phyloP scores from a whole-genome alignment of 2,329 filamentous ascomycete species.

The Fusarium keratoplasticum region DNA sequence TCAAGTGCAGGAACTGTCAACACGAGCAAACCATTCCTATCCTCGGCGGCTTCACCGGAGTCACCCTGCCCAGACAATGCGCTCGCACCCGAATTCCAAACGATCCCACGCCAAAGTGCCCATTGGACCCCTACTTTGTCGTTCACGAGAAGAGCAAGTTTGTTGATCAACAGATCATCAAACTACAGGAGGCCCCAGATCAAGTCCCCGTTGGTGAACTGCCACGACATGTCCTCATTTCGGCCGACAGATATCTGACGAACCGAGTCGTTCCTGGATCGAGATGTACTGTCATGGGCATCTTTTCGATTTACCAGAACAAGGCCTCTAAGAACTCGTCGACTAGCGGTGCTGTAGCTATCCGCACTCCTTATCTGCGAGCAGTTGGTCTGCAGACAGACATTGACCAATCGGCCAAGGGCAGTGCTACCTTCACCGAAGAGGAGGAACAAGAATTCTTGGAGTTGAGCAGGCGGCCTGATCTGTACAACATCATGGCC shows the following conservation, averaged over 20 bases:
- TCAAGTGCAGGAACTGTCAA: conserved; percentile 90
- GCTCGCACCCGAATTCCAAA: conserved; percentile 71
- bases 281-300: conserved; percentile 93
- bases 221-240: conserved; percentile 93
- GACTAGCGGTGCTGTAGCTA: conserved; percentile 85
- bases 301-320: conserved; percentile 97
- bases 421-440: conserved; percentile 85
- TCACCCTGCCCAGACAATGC: conserved; percentile 86
- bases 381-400: conserved; percentile 94
- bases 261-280: conserved; percentile 97
- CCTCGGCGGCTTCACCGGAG: conserved; percentile 86
- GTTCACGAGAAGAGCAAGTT: conserved; percentile 94
- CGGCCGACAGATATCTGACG: conserved; percentile 94
- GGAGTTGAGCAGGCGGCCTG: conserved; percentile 88
- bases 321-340: conserved; percentile 85
- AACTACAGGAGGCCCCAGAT: conserved; percentile 96
- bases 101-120: conserved; percentile 80
- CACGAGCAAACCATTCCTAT: conserved; percentile 78
- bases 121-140: conserved; percentile 95
- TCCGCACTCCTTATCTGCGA: conserved; percentile 93
- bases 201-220: conserved; percentile 97
- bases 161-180: conserved; percentile 97
- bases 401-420: conserved; percentile 88
- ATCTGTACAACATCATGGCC: conserved; percentile 92
- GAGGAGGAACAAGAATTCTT: conserved; percentile 97